phyloP scores from a whole-genome alignment of 371 early-diverging fungal species.

The Dipsacomyces acuminosporus region DNA sequence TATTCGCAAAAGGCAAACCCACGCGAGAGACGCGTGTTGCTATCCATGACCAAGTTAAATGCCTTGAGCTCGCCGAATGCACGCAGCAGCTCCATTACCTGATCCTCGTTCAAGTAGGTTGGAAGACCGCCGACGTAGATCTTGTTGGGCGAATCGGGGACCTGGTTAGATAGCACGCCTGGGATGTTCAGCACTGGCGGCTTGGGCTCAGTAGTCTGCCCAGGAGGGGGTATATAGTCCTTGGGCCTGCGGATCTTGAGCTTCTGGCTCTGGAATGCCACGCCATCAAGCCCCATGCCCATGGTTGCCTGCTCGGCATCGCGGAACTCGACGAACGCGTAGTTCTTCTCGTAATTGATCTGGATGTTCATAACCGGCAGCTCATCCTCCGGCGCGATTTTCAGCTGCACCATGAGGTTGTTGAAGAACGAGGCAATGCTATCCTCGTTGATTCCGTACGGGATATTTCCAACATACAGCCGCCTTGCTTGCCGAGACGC shows the following conservation, averaged over 20 bases:
- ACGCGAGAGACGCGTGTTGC: conserved; percentile 72
- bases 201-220: conserved; percentile 43
- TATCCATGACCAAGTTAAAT: conserved; percentile 90
- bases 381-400: conserved; percentile 56
- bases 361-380: conserved; percentile 72
- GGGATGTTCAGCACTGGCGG: conserved; percentile 52
- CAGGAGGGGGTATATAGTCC: conserved; percentile 78
- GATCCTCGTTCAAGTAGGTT: conserved; percentile 82
- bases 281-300: conserved; percentile 91
- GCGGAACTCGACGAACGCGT: conserved; percentile 93
- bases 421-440: conserved; percentile 83
- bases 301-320: conserved; percentile 84
- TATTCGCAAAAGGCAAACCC: conserved; percentile 98
- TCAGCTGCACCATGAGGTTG: conserved; percentile 68
- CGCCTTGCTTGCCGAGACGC: conserved; percentile 71
- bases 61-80: conserved; percentile 90
- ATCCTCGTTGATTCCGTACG: conserved; percentile 72
- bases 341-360: conserved; percentile 88
- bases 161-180: conserved; percentile 73
- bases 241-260: conserved; percentile 93
- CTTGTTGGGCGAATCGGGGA: conserved; percentile 88
- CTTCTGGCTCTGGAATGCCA: conserved; percentile 73
- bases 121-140: conserved; percentile 94
- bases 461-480: conserved; percentile 91
- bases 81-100: conserved; percentile 86